Base-by-base conservation (phyloP, 345 rosid genomes). In the Anacardium occidentale region DNA sequence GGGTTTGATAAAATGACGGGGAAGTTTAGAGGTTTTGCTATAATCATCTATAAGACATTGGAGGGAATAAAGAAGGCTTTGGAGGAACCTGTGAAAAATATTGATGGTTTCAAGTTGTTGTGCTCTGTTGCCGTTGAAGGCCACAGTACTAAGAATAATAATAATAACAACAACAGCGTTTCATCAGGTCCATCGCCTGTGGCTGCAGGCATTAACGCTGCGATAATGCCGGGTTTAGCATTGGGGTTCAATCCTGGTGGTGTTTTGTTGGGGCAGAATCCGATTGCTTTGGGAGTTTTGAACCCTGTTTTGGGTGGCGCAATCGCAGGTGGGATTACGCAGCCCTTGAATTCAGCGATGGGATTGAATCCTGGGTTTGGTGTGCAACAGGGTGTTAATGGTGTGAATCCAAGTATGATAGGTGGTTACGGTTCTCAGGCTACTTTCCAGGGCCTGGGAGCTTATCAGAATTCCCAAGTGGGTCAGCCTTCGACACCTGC, bases 51-150 rank as follows among this genome's bases (percentile, higher is more conserved):
- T 37, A 69, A 57, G 56, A 37, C 52, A 0, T 4, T 44, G 34
- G 73, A 69, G 37, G 64, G 73, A 17, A 51, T 51, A 9, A 69
- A 40, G n/a, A 69, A 69, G 34, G 73, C 71, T 22, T 53, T 67
- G 47, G 71, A 67, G 60, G 71, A 67, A 24, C 60, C 71, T 34
- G 34, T 48, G 9, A 67, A 67, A n/a, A 59, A 25, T 0, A 51
- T 67, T 52, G 71, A 67, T 48, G 71, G 71, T 20, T 13, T 22
- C 2, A 52, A 40, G 40, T 32, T 67, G 32, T 13, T 8, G 44
- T 67, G 71, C 45, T 67, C 71, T 20, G 11, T 45, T 45, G 70
- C 70, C 1, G 42, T 37, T 37, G 42, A 21, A 55, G 59, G 59
- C 26, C 26, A 26, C 7, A 17, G 21, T 50, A 44, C 40, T 17